Conservation (phyloP, 2,329 filamentous ascomycete species). For the Penicillium sp. region DNA sequence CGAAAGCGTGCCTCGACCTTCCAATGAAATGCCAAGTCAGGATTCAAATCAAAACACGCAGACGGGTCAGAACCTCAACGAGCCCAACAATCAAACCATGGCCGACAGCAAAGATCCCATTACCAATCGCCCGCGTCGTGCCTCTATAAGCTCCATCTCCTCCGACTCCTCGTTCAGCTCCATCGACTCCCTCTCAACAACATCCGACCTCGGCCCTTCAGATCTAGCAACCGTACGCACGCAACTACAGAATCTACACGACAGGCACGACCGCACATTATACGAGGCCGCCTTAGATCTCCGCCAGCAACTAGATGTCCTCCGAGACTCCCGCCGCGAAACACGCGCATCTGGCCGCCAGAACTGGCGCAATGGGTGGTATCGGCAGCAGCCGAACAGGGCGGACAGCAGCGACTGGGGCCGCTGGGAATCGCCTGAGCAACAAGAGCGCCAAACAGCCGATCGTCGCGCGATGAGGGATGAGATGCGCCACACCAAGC, state of each 20-base stretch:
- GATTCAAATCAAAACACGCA: background rate
- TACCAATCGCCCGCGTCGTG: conserved; percentile 27
- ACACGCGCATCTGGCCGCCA: conserved; percentile 26
- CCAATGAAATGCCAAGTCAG: background rate
- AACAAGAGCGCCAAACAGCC: conserved; percentile 32
- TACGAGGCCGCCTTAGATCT: conserved; percentile 41
- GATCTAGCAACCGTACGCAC: conserved; percentile 40
- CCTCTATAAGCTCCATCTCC: conserved; percentile 33
- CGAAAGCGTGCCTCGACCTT: background rate
- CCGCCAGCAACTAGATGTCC: conserved; percentile 35
- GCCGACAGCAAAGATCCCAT: conserved; percentile 5
- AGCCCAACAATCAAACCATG: background rate
- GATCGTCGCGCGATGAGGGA: conserved; percentile 39
- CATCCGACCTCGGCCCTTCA: conserved; percentile 38
- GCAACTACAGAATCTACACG: conserved; percentile 37
- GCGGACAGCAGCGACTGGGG: conserved; percentile 32
- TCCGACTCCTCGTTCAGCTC: conserved; percentile 41
- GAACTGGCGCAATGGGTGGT: conserved; percentile 27
- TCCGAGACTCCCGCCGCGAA: conserved; percentile 39
- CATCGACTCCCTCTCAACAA: conserved; percentile 41
- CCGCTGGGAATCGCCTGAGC: conserved; percentile 40
- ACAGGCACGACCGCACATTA: conserved; percentile 40
- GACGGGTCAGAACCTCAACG: background rate
- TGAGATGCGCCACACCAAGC: conserved; percentile 40
- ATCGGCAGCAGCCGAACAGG: conserved; percentile 8